Conservation (phyloP, 2,329 filamentous ascomycete species). For the Leptographium wingfieldii region DNA sequence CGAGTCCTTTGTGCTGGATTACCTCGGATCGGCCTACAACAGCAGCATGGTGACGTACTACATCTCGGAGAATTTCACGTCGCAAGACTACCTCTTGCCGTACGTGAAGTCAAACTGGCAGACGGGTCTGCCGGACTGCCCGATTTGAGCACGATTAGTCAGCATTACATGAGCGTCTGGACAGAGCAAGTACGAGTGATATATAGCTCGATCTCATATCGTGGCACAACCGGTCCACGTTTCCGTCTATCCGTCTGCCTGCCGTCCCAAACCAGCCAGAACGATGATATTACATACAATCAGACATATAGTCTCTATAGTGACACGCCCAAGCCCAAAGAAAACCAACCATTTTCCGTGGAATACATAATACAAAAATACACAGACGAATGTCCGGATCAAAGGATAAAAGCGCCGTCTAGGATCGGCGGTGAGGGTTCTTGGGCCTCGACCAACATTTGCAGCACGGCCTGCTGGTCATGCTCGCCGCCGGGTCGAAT, state of each 20-base stretch:
- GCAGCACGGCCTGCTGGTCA: conserved; percentile 4
- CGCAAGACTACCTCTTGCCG: conserved; percentile 26
- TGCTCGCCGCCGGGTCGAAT: conserved; percentile 10
- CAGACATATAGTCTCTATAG: no score
- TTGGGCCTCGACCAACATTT: conserved; percentile 5
- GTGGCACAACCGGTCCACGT: no score
- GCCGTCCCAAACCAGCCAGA: no score
- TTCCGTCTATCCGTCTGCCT: no score
- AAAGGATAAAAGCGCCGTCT: background rate
- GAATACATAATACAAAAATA: no score
- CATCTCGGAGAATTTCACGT: conserved; percentile 25
- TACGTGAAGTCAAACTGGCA: conserved; percentile 27
- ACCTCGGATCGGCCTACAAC: conserved; percentile 24
- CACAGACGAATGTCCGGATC: background rate
- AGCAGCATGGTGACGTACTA: conserved; percentile 24
- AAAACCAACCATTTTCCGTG: no score
- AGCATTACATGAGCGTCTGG: no score
- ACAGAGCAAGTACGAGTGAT: no score
- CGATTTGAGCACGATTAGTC: no score
- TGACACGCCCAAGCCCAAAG: no score
- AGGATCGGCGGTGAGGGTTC: background rate
- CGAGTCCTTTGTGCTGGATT: conserved; percentile 22
- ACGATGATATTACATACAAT: no score
- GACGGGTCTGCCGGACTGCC: conserved; percentile 23
- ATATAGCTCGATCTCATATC: no score